phyloP scores from a whole-genome alignment of 2,329 filamentous ascomycete genomes.

The Curvularia hawaiiensis region DNA sequence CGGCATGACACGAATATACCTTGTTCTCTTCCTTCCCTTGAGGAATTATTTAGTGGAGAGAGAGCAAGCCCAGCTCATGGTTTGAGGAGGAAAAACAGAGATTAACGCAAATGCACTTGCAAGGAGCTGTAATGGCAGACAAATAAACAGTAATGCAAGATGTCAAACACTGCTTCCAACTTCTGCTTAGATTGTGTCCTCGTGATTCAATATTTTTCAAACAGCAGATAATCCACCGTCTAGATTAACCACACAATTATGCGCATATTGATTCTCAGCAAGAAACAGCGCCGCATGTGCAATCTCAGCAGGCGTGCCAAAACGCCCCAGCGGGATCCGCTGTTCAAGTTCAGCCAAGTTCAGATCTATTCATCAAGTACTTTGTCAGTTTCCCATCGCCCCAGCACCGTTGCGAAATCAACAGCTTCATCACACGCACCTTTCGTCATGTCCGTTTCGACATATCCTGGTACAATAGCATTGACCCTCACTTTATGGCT shows the following conservation, averaged over 20 bases:
- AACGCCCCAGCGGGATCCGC: conserved; percentile 68
- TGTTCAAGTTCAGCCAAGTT: conserved; percentile 43
- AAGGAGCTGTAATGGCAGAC: conserved; percentile 5
- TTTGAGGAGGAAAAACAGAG: neutral
- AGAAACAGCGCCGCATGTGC: conserved; percentile 84
- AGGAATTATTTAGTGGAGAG: conserved; percentile 9
- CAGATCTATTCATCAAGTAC: conserved; percentile 38
- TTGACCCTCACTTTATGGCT: conserved; percentile 73
- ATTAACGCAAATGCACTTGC: conserved; percentile 4
- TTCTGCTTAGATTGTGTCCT: conserved; percentile 1
- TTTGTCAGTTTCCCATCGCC: conserved; percentile 24
- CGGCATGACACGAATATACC: conserved; percentile 14
- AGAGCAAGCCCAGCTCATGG: neutral
- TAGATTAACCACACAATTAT: conserved; percentile 84
- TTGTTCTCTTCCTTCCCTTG: neutral
- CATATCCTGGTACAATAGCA: conserved; percentile 81
- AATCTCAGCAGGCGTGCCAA: conserved; percentile 72
- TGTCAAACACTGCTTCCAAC: neutral
- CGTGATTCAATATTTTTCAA: conserved; percentile 15
- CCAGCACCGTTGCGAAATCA: neutral
- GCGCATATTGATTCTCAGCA: conserved; percentile 78
- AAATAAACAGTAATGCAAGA: neutral
- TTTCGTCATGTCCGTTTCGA: conserved; percentile 79
- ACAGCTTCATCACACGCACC: conserved; percentile 52
- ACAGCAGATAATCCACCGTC: conserved; percentile 80